phyloP scores from a whole-genome alignment of 768 basidiomycete species.

The Mycena haematopus region DNA sequence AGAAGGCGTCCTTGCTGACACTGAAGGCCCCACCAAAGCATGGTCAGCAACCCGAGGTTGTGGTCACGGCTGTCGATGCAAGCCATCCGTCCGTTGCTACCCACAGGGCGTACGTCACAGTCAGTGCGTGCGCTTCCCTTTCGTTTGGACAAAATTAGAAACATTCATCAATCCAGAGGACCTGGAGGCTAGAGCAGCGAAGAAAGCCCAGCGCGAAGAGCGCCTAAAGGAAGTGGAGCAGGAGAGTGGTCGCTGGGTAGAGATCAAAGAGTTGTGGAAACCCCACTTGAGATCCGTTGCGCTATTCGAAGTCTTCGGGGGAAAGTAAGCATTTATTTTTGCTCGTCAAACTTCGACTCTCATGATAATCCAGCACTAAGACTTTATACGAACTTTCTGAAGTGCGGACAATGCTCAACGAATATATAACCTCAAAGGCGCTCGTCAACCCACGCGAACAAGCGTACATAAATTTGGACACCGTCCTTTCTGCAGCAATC shows the following conservation, averaged over 20 bases:
- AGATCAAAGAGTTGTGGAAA: constrained; percentile 77
- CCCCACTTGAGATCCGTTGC: constrained; percentile 61
- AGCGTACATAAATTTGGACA: constrained; percentile 17
- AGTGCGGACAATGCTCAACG: constrained; percentile 61
- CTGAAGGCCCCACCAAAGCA: constrained; percentile 68
- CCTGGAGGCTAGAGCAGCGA: constrained; percentile 66
- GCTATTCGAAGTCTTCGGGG: constrained; percentile 70
- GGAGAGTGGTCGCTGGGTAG: constrained; percentile 54
- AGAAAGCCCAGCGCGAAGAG: constrained; percentile 61
- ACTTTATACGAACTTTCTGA: constrained; percentile 62
- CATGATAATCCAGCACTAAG: constrained; percentile 47
- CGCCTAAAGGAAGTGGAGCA: constrained; percentile 53
- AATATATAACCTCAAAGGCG: constrained; percentile 64
- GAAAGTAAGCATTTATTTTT: constrained; percentile 56
- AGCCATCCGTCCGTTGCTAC: constrained; percentile 61
- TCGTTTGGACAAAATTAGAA: not conserved
- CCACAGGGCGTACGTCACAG: constrained; percentile 61
- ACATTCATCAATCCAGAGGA: constrained; percentile 43
- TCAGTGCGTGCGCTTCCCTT: constrained; percentile 37
- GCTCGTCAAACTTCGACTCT: not conserved
- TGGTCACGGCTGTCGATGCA: constrained; percentile 59
- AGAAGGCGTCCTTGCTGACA: constrained; percentile 76
- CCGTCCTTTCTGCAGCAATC: constrained; percentile 36
- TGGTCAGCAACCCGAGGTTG: constrained; percentile 55
- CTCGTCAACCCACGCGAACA: constrained; percentile 58